Base-by-base conservation (phyloP, 108 stramenopile genomes). In the Fragilariopsis cylindrus region DNA sequence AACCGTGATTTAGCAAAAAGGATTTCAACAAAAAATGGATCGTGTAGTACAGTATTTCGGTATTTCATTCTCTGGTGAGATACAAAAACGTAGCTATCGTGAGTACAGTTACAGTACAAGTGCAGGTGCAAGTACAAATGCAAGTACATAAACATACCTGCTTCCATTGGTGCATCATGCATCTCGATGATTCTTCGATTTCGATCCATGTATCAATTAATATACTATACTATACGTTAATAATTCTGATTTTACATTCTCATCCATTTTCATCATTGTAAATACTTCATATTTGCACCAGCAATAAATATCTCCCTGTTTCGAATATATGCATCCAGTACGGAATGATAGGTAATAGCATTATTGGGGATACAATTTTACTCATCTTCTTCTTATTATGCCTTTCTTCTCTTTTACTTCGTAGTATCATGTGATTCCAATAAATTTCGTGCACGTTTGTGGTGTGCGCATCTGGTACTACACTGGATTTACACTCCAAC, bases 321-420 rank as follows among this genome's bases (percentile, higher is more conserved):
- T 4, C 4, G 57, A 30, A n/a, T n/a, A 8, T 58, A 58, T 1
- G 57, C 57, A 21, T 58, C 57, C 57, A 58, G 19, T 5, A 58
- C 57, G 41, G 57, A 58, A 21, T 58, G 30, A 40, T 58, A 58
- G 3, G 57, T 58, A 9, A 58, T 58, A 19, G 19, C 57, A 58
- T n/a, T 58, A 21, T 58, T 58, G 57, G 57, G 57, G 19, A 19
- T 19, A 30, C 39, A 58, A 58, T n/a, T 40, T 40, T 58, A 40
- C 4, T 58, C 57, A 8, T 58, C 41, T 58, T 40, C 57, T 5
- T 58, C 0, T 18, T 21, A 5, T 30, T 58, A 58, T 5, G n/a
- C n/a, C n/a, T 58, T 19, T 19, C 19, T 19, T 19, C 19, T 19
- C 19, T 19, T 19, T 19, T 19, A 19, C 19, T 19, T 19, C 19